These are phyloP conservation scores for Carex cristatella DNA, from an alignment of 176 grass and related monocot genomes.

Conservation along the genomic window DNA sequence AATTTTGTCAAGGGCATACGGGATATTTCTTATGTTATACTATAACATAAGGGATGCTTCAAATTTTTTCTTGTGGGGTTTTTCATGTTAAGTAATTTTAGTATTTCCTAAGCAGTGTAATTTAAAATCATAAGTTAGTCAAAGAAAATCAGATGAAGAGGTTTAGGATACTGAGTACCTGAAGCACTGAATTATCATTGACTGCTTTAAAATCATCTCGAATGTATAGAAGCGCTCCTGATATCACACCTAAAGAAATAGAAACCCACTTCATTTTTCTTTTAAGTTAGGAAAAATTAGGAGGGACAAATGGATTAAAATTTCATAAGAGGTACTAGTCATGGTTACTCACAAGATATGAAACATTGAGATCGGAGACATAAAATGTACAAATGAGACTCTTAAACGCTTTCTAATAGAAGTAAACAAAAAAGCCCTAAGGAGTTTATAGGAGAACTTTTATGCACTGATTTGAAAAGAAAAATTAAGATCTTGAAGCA, in stretches of 20 bases:
- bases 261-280: not conserved
- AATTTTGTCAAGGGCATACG: not conserved
- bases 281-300: not conserved
- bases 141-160: not conserved
- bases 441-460: not conserved
- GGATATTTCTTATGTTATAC: not conserved
- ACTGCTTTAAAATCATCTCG: conserved; percentile 77
- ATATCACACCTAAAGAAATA: conserved; percentile 67
- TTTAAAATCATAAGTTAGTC: not conserved
- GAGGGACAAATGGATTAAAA: not conserved
- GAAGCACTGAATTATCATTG: conserved; percentile 65
- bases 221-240: conserved; percentile 91
- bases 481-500: not conserved
- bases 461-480: not conserved
- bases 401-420: not conserved
- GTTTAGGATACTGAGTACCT: conserved; percentile 35
- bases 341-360: not conserved
- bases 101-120: not conserved
- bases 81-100: not conserved
- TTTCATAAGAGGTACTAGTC: not conserved
- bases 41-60: not conserved
- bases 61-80: not conserved
- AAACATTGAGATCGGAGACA: not conserved
- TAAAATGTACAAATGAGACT: not conserved
- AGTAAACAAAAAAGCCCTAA: not conserved